Evolutionary conservation across 768 basidiomycete genomes (phyloP).

Genomic region (Tricholomella constricta): DNA sequence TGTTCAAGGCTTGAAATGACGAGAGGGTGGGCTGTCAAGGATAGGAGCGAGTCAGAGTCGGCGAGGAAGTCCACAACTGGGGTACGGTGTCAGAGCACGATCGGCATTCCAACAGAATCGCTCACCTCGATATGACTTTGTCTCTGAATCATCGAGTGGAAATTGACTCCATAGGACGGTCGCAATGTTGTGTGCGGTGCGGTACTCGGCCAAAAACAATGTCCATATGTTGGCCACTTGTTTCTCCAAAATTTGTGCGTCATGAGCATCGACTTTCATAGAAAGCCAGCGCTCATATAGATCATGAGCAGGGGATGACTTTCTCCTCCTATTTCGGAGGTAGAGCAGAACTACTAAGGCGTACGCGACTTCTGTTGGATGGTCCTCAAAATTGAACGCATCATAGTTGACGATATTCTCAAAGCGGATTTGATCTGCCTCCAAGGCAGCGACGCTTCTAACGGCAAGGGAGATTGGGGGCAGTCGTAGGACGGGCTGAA

Average conservation of each 20-base stretch:
- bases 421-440: slow-evolving; percentile 21
- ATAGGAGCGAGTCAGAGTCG: slow-evolving; percentile 30
- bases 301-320: slow-evolving; percentile 24
- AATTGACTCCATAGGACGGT: slow-evolving; percentile 52
- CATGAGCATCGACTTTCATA: slow-evolving; percentile 22
- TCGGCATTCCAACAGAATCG: background rate
- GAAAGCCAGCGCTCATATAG: slow-evolving; percentile 47
- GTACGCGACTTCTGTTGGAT: slow-evolving; percentile 28
- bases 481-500: background rate
- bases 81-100: background rate
- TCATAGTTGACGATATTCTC: slow-evolving; percentile 22
- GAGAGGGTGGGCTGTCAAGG: slow-evolving; percentile 43
- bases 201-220: slow-evolving; percentile 42
- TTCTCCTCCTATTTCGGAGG: slow-evolving; percentile 27
- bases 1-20: slow-evolving; percentile 38
- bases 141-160: slow-evolving; percentile 28
- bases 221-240: slow-evolving; percentile 40
- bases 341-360: slow-evolving; percentile 37
- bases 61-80: slow-evolving; percentile 47
- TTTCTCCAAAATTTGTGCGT: slow-evolving; percentile 34
- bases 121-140: slow-evolving; percentile 32
- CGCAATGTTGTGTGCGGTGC: slow-evolving; percentile 43
- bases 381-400: slow-evolving; percentile 13
- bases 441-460: slow-evolving; percentile 19
- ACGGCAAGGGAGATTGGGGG: slow-evolving; percentile 20